Evolutionary conservation across 345 rosid genomes (phyloP), one percentile per base, ranked within the genome.

Genomic region (Rhodomyrtus tomentosa): DNA sequence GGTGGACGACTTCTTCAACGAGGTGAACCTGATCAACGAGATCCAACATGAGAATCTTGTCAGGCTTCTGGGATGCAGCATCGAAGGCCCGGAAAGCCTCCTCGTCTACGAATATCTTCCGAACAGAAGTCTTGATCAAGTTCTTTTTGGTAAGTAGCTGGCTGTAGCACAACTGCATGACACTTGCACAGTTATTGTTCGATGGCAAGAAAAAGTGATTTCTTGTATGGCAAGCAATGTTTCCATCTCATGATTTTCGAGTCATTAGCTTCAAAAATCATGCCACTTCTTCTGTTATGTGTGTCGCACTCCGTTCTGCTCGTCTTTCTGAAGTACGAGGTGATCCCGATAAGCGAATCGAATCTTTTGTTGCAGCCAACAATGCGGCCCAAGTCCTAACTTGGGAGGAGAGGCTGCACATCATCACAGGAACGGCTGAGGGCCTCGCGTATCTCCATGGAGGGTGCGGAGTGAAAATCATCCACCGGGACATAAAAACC

Each of bases 81-180:
- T 94, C 29, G 96, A 94, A 92, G 98, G 98, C 54, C 98, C 96
- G 0, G 95, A 94, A 56, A 93, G 98, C 89, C 95, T 94, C 88
- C 91, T 95, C 29, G 95, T 95, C 68, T 94, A 95, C 45, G 98
- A 95, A 86, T 94, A 92, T 86, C 91, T 94, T 55, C 94, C 92
- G 6, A 95, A 95, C 50, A 90, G 90, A 84, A 93, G 98, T 87
- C 95, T 95, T 0, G 95, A 94, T 84, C 95, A 93, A 85, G 88
- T 93, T 83, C 92, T 94, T 80, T 95, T 95, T 54, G 80, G 98
- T 94, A 86, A 88, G 92, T 50, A 51, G 48, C 74, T 7, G 22
- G 11, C 15, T 59, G 73, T 29, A 14, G 73, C 21, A 14, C 3
- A 16, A 29, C 73, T 59, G 38, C 73, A 29, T 29, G 14, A 6